Base-by-base conservation (phyloP, 176 grass and related monocot species). In the Thinopyrum elongatum region DNA sequence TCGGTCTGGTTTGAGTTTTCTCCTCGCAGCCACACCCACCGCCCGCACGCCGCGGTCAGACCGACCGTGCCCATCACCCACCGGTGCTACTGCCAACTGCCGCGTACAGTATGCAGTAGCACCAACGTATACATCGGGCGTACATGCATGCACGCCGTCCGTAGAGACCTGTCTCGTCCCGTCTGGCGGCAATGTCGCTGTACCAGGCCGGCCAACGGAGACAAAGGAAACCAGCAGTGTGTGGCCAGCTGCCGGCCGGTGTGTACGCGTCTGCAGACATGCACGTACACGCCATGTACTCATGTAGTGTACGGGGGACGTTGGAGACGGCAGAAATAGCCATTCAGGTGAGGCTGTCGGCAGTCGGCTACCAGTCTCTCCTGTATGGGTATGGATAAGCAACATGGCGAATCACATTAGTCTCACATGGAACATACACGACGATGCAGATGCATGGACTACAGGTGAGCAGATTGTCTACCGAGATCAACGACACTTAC, bases 341-440 rank as follows among this genome's bases (percentile, higher is more conserved):
- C 76, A 49, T 84, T 53, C 74, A 30, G 75, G 66, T 74, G 57
- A 89, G 66, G 82, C 58, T 89, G 87, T 84, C 82, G 67, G 59
- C n/a, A 6, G 47, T 51, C 47, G 47, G 47, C 47, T 51, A 51
- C 25, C 78, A 29, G 36, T 5, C 58, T 73, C 36, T 42, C 53
- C 67, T 16, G 46, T 1, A 7, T 51, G 47, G 5, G n/a, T n/a
- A 74, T 47, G 78, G 79, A 68, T 51, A 33, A n/a, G 26, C 36
- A 81, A 31, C 76, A 42, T 31, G 11, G 29, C 64, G 31, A 74
- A 35, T 53, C 65, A 2, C 49, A 49, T 49, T 53, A 53, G 49
- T 17, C 16, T 53, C 49, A 55, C 17, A 55, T 57, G 53, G 53
- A 57, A 57, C 53, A 57, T 57, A 21, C 17, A 7, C 7, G 6